A percentile compares a stretch with the other conserved stretches of the same genome.
phyloP scores from a whole-genome alignment of 1,139 yeast species.

The Kodamaea alishanica region DNA sequence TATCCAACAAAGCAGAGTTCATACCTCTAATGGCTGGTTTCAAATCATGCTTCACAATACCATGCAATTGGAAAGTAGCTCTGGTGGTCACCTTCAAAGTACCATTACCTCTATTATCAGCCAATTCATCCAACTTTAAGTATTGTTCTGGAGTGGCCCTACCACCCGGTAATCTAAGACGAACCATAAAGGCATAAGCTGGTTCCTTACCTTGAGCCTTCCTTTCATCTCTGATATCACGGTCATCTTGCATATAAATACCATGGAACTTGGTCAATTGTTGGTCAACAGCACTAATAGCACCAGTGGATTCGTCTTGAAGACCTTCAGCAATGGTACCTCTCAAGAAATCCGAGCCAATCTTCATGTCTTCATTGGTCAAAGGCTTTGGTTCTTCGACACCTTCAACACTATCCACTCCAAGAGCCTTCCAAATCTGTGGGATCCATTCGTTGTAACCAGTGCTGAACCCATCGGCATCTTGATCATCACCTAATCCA shows the following conservation, averaged over 20 bases:
- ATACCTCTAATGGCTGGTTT: conserved; percentile 92
- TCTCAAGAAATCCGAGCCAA: conserved; percentile 79
- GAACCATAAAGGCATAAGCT: conserved; percentile 92
- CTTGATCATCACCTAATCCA: conserved; percentile 96
- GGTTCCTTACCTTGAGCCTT: conserved; percentile 93
- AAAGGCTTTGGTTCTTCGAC: conserved; percentile 95
- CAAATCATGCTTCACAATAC: conserved; percentile 84
- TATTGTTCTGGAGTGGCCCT: conserved; percentile 85
- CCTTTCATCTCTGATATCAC: conserved; percentile 91
- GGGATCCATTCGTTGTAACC: conserved; percentile 89
- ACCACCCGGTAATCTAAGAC: conserved; percentile 95
- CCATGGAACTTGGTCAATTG: conserved; percentile 97
- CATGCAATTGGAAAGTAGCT: conserved; percentile 96
- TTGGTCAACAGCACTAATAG: conserved; percentile 88
- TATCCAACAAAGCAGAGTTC: conserved; percentile 86
- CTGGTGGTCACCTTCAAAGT: conserved; percentile 93
- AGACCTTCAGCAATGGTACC: conserved; percentile 93
- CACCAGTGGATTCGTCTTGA: conserved; percentile 80
- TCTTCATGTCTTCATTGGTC: conserved; percentile 94
- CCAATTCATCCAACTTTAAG: conserved; percentile 77
- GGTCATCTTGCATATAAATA: conserved; percentile 97
- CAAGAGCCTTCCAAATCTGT: conserved; percentile 80
- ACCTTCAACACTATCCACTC: conserved; percentile 78
- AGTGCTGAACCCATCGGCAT: conserved; percentile 90
- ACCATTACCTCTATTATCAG: conserved; percentile 85